These are phyloP conservation scores for Pleurozium schreberi DNA, from an alignment of 225 moss, liverwort and hornwort genomes.

Conservation along the genomic window DNA sequence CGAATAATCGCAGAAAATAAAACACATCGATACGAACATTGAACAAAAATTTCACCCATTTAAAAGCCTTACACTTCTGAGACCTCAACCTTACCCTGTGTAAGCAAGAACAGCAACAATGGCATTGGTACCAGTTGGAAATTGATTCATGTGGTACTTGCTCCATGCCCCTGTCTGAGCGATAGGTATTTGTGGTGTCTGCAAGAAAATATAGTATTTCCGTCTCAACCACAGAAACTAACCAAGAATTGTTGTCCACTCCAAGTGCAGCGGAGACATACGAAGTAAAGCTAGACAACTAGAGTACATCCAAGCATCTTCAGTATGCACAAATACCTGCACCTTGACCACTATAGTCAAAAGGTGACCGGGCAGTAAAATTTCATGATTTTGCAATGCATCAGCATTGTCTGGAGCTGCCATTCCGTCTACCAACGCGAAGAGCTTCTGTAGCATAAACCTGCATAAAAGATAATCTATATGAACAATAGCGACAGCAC, in stretches of 20 bases:
- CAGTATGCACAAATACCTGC: background rate
- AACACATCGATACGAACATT: background rate
- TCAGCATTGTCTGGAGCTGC: slow-evolving; percentile 87
- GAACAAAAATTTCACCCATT: background rate
- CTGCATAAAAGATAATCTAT: slow-evolving; percentile 25
- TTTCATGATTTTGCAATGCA: slow-evolving; percentile 83
- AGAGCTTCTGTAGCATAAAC: slow-evolving; percentile 94
- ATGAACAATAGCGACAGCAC: background rate
- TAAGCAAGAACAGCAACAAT: slow-evolving; percentile 93
- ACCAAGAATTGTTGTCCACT: background rate
- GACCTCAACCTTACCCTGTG: slow-evolving; percentile 58
- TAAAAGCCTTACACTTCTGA: background rate
- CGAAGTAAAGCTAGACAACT: background rate
- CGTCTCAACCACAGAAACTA: background rate
- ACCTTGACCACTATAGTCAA: slow-evolving; percentile 83
- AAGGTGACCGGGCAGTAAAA: slow-evolving; percentile 85
- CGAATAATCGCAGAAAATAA: background rate
- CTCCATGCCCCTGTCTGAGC: slow-evolving; percentile 74
- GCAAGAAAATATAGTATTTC: background rate
- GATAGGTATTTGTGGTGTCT: slow-evolving; percentile 97
- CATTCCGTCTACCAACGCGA: slow-evolving; percentile 80
- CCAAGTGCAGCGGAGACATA: background rate
- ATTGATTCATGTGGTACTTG: slow-evolving; percentile 84
- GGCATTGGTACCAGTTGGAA: slow-evolving; percentile 91
- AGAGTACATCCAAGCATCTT: background rate